phyloP scores from a whole-genome alignment of 495 filamentous ascomycete genomes.

The Penicillium subrubescens region DNA sequence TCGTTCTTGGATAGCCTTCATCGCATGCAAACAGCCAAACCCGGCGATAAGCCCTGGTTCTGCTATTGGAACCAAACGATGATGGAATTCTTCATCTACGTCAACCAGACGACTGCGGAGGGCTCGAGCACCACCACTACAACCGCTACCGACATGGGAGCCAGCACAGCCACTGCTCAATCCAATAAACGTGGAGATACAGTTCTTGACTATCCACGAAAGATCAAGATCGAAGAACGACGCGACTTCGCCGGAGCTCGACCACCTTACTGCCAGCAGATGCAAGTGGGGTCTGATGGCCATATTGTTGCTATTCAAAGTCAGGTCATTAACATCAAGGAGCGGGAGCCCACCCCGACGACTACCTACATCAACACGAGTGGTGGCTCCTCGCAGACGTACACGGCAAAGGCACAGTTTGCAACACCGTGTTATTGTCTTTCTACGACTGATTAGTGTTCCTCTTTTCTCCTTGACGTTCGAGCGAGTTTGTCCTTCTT shows the following conservation, averaged over 20 bases:
- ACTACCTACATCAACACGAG: constrained; percentile 33
- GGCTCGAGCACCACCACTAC: constrained; percentile 25
- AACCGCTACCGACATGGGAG: constrained; percentile 8
- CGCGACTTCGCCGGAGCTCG: constrained; percentile 48
- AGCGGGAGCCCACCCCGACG: constrained; percentile 52
- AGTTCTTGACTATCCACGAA: constrained; percentile 60
- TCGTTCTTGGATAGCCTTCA: constrained; percentile 14
- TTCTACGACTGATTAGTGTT: constrained; percentile 39
- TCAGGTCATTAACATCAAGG: constrained; percentile 60
- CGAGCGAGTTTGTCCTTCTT: constrained; percentile 27
- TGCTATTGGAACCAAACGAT: constrained; percentile 85
- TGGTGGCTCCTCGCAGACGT: constrained; percentile 36
- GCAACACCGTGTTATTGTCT: constrained; percentile 47
- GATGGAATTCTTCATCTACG: constrained; percentile 81
- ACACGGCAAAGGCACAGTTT: constrained; percentile 43
- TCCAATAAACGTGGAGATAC: constrained; percentile 21
- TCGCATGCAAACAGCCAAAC: constrained; percentile 52
- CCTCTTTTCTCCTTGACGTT: constrained; percentile 18
- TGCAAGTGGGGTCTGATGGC: constrained; percentile 60
- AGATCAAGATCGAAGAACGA: constrained; percentile 80
- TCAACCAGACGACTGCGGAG: constrained; percentile 56
- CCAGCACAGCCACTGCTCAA: not conserved
- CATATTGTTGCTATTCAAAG: constrained; percentile 44
- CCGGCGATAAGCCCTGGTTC: constrained; percentile 77
- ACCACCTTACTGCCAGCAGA: constrained; percentile 70